phyloP scores from a whole-genome alignment of 1,284 basidiomycete genomes.

The Grifola frondosa region DNA sequence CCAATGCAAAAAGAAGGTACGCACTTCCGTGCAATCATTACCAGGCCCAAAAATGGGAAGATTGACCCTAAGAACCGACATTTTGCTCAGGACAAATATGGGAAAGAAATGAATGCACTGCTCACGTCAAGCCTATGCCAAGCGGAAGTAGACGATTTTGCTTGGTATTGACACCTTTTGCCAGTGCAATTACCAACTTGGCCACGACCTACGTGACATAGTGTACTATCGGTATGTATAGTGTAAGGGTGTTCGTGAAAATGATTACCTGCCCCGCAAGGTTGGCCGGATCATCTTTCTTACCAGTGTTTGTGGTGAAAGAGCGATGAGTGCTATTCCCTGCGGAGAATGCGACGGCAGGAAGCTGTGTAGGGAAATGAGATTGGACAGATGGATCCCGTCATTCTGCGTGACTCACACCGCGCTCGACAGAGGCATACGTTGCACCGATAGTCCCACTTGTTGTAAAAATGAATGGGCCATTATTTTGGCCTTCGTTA shows the following conservation, averaged over 20 bases:
- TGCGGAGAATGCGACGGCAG: constrained; percentile 31
- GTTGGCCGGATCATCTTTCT: constrained; percentile 26
- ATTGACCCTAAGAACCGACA: constrained; percentile 20
- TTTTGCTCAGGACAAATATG: not conserved
- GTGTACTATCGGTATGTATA: too few relatives aligned
- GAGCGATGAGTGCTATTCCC: constrained; percentile 30
- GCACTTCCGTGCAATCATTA: constrained; percentile 24
- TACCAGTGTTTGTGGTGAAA: constrained; percentile 27
- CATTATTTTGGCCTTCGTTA: constrained; percentile 30
- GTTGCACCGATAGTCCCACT: constrained; percentile 32
- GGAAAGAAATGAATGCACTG: not conserved
- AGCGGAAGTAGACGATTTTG: constrained; percentile 25
- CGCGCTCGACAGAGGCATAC: constrained; percentile 27
- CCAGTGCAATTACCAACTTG: constrained; percentile 25
- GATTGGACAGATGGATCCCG: too few relatives aligned
- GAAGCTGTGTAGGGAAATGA: constrained; percentile 19
- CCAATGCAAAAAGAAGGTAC: not conserved
- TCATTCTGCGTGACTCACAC: too few relatives aligned
- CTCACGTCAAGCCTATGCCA: constrained; percentile 28
- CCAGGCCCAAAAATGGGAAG: constrained; percentile 25
- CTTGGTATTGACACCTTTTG: constrained; percentile 19
- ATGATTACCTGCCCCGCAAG: constrained; percentile 20
- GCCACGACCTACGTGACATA: constrained; percentile 16
- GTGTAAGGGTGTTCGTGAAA: not conserved
- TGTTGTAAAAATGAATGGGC: constrained; percentile 27